Evolutionary conservation across 2,329 filamentous ascomycete species (phyloP).

Genomic region (Cyanodermella asteris): DNA sequence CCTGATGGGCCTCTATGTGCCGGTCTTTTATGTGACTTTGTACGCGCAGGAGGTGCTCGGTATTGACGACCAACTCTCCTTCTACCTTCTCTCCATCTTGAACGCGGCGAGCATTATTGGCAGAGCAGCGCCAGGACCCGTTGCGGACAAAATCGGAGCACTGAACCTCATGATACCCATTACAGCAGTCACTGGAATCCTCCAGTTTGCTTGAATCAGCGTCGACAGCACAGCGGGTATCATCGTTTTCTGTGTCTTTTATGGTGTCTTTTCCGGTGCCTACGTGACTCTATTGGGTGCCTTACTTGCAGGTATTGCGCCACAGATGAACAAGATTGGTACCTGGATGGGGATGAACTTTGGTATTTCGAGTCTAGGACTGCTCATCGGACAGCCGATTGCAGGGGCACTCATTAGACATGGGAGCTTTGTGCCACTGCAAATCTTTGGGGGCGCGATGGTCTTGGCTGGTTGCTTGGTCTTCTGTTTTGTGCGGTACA

Average conservation of each 20-base stretch:
- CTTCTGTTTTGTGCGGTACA: no score
- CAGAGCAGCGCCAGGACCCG: slow-evolving; percentile 33
- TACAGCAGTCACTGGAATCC: slow-evolving; percentile 19
- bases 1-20: slow-evolving; percentile 33
- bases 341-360: slow-evolving; percentile 4
- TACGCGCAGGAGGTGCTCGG: slow-evolving; percentile 31
- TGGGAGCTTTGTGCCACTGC: no score
- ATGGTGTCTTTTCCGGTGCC: slow-evolving; percentile 29
- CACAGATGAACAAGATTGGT: no score
- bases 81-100: slow-evolving; percentile 13
- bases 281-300: slow-evolving; percentile 28
- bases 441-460: no score
- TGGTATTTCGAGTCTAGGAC: slow-evolving; percentile 1
- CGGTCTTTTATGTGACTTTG: slow-evolving; percentile 37
- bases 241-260: slow-evolving; percentile 21
- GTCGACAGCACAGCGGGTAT: slow-evolving; percentile 18
- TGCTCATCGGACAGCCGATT: slow-evolving; percentile 4
- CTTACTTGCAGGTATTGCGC: no score
- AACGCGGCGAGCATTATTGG: slow-evolving; percentile 24
- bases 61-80: slow-evolving; percentile 9
- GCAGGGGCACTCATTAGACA: slow-evolving; percentile 3
- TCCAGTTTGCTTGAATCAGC: slow-evolving; percentile 21
- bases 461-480: no score
- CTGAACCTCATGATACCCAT: slow-evolving; percentile 31
- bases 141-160: slow-evolving; percentile 36